These are phyloP conservation scores for Aspergillus indologenus DNA, from an alignment of 495 filamentous ascomycete genomes.

Conservation along the genomic window DNA sequence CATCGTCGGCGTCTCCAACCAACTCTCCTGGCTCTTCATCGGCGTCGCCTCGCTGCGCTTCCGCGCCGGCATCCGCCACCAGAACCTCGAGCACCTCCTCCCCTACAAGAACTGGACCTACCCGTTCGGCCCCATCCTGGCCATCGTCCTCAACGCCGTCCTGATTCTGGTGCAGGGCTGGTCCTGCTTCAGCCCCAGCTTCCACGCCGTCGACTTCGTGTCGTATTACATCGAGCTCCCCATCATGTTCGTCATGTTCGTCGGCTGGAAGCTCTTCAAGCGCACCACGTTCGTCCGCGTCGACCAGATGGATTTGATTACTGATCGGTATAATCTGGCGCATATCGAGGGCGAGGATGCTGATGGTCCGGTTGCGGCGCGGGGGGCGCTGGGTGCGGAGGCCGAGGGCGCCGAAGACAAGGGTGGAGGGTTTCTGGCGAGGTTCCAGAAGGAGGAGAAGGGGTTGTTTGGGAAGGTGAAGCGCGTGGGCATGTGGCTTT, in stretches of 20 bases:
- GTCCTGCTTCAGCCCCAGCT: conserved; percentile 53
- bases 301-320: conserved; percentile 49
- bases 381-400: neutral
- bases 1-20: conserved; percentile 62
- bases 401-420: too few relatives aligned
- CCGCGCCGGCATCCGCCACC: conserved; percentile 49
- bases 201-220: conserved; percentile 50
- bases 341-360: neutral
- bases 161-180: conserved; percentile 61
- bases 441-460: neutral
- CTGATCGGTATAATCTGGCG: conserved; percentile 46
- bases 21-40: conserved; percentile 60
- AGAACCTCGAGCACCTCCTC: conserved; percentile 55
- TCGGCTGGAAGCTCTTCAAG: conserved; percentile 51
- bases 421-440: too few relatives aligned
- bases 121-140: conserved; percentile 52
- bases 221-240: conserved; percentile 51
- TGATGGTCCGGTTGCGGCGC: neutral
- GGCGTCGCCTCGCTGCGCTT: conserved; percentile 58
- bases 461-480: neutral
- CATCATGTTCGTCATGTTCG: conserved; percentile 49
- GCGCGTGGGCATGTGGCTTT: conserved; percentile 1
- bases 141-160: conserved; percentile 49
- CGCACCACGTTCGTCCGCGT: conserved; percentile 38
- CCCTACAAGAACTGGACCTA: conserved; percentile 63